A percentile compares a stretch with the other conserved stretches of the same genome.
Evolutionary conservation across 2,329 filamentous ascomycete genomes (phyloP).

Genomic region (Pleurostoma richardsiae): DNA sequence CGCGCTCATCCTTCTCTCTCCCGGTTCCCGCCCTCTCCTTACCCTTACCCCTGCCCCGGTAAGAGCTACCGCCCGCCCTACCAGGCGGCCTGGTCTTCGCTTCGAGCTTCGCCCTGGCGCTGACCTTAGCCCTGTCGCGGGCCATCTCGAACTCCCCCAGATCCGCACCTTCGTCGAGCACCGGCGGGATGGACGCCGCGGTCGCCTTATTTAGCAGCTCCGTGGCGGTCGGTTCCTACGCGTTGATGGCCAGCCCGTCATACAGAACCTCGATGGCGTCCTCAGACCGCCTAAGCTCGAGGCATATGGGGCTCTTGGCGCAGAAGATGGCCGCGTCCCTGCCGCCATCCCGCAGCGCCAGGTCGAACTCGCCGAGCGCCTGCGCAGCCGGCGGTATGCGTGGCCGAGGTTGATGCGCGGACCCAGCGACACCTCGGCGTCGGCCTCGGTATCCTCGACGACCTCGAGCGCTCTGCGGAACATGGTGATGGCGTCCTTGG

Average conservation of each 20-base stretch:
- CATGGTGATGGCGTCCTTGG: constrained; percentile 68
- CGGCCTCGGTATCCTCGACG: constrained; percentile 75
- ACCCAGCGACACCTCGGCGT: constrained; percentile 76
- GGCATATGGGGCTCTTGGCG: constrained; percentile 76
- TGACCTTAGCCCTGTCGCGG: constrained; percentile 39
- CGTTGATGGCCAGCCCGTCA: constrained; percentile 72
- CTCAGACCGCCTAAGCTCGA: constrained; percentile 69
- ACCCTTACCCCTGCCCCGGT: constrained; percentile 18
- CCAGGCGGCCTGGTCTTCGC: constrained; percentile 14
- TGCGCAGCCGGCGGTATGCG: constrained; percentile 72
- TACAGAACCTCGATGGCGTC: constrained; percentile 80
- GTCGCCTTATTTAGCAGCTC: constrained; percentile 71
- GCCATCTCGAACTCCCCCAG: constrained; percentile 42
- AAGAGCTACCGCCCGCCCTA: constrained; percentile 11
- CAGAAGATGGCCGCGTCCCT: constrained; percentile 76
- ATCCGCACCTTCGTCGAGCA: constrained; percentile 8
- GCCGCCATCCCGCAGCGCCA: constrained; percentile 76
- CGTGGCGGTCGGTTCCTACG: constrained; percentile 76
- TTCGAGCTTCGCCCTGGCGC: constrained; percentile 30
- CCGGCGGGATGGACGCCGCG: constrained; percentile 47
- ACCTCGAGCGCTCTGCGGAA: constrained; percentile 75
- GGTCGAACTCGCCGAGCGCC: constrained; percentile 77
- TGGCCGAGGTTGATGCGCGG: constrained; percentile 88
- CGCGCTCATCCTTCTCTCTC: constrained; percentile 42
- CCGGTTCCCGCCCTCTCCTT: constrained; percentile 38